Evolutionary conservation across 352 stramenopile genomes (phyloP).

Genomic region (Globisporangium cystogenes): DNA sequence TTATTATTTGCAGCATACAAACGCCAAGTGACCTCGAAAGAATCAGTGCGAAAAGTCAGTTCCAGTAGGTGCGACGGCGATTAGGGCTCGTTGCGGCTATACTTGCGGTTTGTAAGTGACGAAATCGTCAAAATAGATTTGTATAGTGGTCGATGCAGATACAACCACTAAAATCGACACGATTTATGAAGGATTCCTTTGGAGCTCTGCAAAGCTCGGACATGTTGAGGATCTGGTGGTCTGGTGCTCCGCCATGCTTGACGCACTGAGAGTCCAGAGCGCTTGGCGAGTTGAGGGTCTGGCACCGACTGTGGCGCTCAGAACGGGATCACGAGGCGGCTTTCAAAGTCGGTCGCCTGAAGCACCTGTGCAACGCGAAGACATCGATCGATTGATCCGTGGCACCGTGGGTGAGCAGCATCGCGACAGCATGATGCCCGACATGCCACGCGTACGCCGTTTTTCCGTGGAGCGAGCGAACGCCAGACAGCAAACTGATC

Average conservation of each 20-base stretch:
- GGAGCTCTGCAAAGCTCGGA: no score
- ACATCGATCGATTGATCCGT: neutral
- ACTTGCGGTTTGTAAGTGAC: neutral
- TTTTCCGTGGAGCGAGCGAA: no score
- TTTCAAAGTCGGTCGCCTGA: slow-evolving; percentile 61
- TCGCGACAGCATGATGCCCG: neutral
- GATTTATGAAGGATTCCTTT: no score
- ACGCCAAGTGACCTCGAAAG: neutral
- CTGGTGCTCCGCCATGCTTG: no score
- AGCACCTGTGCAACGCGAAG: slow-evolving; percentile 21
- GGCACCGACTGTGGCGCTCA: no score
- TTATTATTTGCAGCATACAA: neutral
- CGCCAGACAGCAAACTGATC: no score
- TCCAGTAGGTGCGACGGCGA: neutral
- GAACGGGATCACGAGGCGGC: slow-evolving; percentile 44
- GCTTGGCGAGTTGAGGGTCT: no score
- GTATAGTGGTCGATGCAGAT: no score
- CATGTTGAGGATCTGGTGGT: no score
- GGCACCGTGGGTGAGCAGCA: neutral
- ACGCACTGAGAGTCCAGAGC: no score
- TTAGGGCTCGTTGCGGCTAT: neutral
- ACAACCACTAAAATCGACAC: no score
- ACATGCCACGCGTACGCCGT: no score
- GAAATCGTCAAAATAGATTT: neutral
- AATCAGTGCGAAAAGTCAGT: slow-evolving; percentile 5